phyloP scores from a whole-genome alignment of 2,329 filamentous ascomycete species.

The Xylariaceae sp. region DNA sequence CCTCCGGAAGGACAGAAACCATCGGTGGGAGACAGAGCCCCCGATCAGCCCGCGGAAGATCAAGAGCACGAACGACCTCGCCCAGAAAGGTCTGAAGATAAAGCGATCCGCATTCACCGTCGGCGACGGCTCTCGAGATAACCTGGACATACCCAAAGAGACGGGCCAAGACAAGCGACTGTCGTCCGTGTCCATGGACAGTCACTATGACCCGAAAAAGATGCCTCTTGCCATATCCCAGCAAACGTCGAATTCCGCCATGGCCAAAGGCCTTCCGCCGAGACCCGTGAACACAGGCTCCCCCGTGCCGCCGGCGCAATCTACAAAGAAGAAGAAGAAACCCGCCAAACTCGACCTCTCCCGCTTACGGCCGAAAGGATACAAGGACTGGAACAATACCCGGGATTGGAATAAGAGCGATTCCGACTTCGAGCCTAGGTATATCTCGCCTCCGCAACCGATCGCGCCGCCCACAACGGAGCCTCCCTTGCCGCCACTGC shows the following conservation, averaged over 20 bases:
- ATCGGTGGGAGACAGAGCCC: conserved; percentile 45
- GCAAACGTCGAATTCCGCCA: conserved; percentile 53
- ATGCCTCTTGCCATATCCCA: conserved; percentile 53
- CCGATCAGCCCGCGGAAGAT: conserved; percentile 38
- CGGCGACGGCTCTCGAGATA: conserved; percentile 25
- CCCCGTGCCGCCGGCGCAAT: conserved; percentile 22
- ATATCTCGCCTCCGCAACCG: conserved; percentile 39
- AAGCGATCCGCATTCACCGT: conserved; percentile 27
- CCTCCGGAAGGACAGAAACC: conserved; percentile 24
- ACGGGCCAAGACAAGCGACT: conserved; percentile 43
- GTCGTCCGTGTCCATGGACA: conserved; percentile 51
- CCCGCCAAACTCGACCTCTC: conserved; percentile 47
- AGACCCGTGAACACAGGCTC: conserved; percentile 42
- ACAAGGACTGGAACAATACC: conserved; percentile 28
- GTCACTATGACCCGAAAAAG: conserved; percentile 53
- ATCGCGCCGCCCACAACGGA: conserved; percentile 32
- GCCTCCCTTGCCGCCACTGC: conserved; percentile 10
- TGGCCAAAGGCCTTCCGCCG: conserved; percentile 49
- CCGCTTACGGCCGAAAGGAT: conserved; percentile 36
- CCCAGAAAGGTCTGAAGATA: conserved; percentile 18
- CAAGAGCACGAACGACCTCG: conserved; percentile 20
- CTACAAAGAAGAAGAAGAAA: conserved; percentile 41
- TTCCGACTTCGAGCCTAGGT: conserved; percentile 27
- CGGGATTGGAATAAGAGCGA: conserved; percentile 28
- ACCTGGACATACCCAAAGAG: conserved; percentile 34